phyloP scores from a whole-genome alignment of 1,284 basidiomycete genomes.

The Sanghuangporus weigelae region DNA sequence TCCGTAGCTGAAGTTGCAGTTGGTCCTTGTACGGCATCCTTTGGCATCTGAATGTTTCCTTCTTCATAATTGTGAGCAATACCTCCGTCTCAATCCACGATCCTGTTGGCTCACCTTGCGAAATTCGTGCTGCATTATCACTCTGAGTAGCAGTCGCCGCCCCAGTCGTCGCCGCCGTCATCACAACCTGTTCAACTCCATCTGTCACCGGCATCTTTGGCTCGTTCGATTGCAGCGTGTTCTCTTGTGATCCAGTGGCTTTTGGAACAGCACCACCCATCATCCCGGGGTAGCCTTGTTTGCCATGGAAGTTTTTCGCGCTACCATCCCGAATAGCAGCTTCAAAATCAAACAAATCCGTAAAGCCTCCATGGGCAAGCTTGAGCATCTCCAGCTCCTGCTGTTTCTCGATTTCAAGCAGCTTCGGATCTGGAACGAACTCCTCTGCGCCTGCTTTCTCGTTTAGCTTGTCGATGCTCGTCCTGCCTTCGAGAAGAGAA shows the following conservation, averaged over 20 bases:
- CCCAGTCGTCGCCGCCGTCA: conserved; percentile 20
- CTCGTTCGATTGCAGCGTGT: conserved; percentile 23
- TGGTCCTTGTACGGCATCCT: no score
- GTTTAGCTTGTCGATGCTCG: conserved; percentile 40
- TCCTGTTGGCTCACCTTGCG: not conserved
- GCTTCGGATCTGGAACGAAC: conserved; percentile 36
- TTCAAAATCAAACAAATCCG: conserved; percentile 48
- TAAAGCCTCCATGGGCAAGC: conserved; percentile 45
- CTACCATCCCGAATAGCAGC: conserved; percentile 39
- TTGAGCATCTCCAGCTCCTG: conserved; percentile 49
- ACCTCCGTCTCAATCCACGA: no score
- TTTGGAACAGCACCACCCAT: conserved; percentile 30
- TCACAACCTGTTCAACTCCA: conserved; percentile 26
- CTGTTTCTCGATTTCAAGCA: conserved; percentile 42
- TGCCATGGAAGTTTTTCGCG: conserved; percentile 40
- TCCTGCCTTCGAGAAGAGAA: conserved; percentile 59
- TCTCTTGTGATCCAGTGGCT: conserved; percentile 10
- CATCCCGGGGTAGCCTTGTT: conserved; percentile 39
- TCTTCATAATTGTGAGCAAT: no score
- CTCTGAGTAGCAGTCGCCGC: not conserved
- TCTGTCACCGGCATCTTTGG: conserved; percentile 29
- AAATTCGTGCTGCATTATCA: not conserved
- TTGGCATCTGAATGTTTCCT: no score
- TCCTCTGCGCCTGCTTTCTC: conserved; percentile 36
- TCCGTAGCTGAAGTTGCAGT: no score